phyloP scores from a whole-genome alignment of 73 alveolate genomes.

The Tetrahymena elliotti region DNA sequence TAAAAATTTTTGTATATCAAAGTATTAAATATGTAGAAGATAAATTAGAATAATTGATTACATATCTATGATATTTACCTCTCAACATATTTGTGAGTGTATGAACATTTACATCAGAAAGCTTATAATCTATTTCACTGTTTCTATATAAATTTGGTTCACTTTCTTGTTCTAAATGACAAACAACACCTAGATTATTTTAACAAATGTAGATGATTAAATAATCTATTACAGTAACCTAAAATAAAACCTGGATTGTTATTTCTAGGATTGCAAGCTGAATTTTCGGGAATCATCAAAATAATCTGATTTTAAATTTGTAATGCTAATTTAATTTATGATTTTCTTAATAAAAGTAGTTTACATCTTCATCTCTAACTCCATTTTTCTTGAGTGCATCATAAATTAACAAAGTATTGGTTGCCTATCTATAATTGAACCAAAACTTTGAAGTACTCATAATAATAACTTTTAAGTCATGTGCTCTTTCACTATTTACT shows the following conservation, averaged over 20 bases:
- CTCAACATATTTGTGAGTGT: constrained; percentile 19
- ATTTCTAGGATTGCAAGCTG: constrained; percentile 37
- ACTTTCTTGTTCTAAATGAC: constrained; percentile 13
- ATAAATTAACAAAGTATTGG: constrained; percentile 12
- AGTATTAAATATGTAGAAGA: neutral
- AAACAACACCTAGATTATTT: neutral
- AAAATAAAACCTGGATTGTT: constrained; percentile 17
- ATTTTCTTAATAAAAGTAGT: neutral
- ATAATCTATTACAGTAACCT: neutral
- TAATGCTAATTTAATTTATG: neutral
- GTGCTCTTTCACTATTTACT: neutral
- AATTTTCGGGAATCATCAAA: constrained; percentile 38
- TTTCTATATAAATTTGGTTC: constrained; percentile 24
- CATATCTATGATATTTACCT: constrained; percentile 21
- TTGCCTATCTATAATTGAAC: constrained; percentile 30
- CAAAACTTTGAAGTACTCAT: constrained; percentile 34
- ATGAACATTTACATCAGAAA: constrained; percentile 29
- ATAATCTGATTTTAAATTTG: neutral
- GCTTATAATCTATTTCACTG: constrained; percentile 9
- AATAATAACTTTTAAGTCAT: neutral
- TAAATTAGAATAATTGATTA: neutral
- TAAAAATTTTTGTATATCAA: neutral
- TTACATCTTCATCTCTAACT: constrained; percentile 22
- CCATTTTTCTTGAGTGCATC: constrained; percentile 5
- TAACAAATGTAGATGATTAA: neutral